These are phyloP conservation scores for Theobroma cacao DNA, from an alignment of 345 rosid species.

Conservation along the genomic window DNA sequence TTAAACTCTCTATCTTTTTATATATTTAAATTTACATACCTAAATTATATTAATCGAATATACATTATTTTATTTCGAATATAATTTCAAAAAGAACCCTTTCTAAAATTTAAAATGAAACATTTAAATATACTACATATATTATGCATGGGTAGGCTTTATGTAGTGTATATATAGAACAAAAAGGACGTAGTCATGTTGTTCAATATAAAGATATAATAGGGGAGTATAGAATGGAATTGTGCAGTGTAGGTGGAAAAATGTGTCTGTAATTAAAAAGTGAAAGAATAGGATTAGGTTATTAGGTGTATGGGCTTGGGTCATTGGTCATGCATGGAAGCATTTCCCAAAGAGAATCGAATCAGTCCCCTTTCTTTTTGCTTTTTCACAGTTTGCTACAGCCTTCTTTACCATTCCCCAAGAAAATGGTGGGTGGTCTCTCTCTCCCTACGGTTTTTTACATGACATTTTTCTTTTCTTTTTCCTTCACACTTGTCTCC, in stretches of 20 bases:
- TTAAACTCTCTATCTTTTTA: too few relatives aligned
- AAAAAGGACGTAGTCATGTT: not conserved
- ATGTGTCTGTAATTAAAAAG: not conserved
- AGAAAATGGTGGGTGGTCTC: constrained; percentile 44
- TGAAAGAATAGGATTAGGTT: not conserved
- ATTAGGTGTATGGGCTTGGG: not conserved
- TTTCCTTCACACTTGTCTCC: not conserved
- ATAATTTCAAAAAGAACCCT: too few relatives aligned
- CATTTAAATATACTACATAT: too few relatives aligned
- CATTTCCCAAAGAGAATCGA: constrained; percentile 67
- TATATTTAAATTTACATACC: too few relatives aligned
- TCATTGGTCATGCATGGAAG: constrained; percentile 47
- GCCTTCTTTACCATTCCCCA: constrained; percentile 77
- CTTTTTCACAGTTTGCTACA: constrained; percentile 53
- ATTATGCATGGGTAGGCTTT: too few relatives aligned
- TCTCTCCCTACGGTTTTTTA: constrained; percentile 12
- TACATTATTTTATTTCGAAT: too few relatives aligned
- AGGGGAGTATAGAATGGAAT: not conserved
- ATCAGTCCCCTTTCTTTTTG: constrained; percentile 40
- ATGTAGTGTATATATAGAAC: too few relatives aligned
- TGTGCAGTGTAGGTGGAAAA: not conserved
- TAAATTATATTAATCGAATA: too few relatives aligned
- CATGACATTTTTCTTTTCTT: not conserved
- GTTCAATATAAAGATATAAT: too few relatives aligned
- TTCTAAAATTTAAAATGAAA: too few relatives aligned